Conservation (phyloP, 495 filamentous ascomycete genomes). For the Bryoglossum gracile region DNA sequence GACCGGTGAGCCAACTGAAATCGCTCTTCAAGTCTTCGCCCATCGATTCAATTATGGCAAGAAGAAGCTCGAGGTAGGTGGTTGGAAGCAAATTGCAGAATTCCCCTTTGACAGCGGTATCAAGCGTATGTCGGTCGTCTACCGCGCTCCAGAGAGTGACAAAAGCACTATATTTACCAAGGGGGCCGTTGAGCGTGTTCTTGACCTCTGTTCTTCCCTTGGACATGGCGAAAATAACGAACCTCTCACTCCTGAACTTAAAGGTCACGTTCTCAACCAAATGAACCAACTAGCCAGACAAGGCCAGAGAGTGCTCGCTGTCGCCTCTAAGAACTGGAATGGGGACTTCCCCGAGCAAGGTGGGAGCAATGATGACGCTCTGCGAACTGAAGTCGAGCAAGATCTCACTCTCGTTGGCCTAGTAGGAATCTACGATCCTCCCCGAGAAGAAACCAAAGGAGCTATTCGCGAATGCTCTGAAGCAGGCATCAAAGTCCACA, state of each 20-base stretch:
- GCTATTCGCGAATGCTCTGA: conserved; percentile 57
- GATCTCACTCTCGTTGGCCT: conserved; percentile 59
- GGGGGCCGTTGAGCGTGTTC: conserved; percentile 71
- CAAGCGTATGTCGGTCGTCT: conserved; percentile 80
- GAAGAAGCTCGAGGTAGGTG: conserved; percentile 40
- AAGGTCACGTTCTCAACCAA: conserved; percentile 52
- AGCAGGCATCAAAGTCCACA: conserved; percentile 72
- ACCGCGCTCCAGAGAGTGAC: conserved; percentile 31
- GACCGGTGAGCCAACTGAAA: conserved; percentile 77
- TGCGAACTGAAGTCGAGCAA: conserved; percentile 44
- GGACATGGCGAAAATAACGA: conserved; percentile 42
- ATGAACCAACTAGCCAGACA: conserved; percentile 63
- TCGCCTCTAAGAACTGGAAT: conserved; percentile 49
- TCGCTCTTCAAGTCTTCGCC: conserved; percentile 73
- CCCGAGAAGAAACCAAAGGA: conserved; percentile 58
- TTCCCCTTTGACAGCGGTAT: conserved; percentile 77
- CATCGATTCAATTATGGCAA: conserved; percentile 60
- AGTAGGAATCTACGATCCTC: conserved; percentile 69
- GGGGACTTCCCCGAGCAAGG: conserved; percentile 28
- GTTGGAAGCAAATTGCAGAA: conserved; percentile 61
- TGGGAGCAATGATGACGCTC: conserved; percentile 24
- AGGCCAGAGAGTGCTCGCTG: conserved; percentile 74
- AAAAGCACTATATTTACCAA: conserved; percentile 62
- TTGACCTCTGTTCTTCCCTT: conserved; percentile 63
- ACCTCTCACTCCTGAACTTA: conserved; percentile 50